These are phyloP conservation scores for Fraxinus angustifolia DNA, from an alignment of 305 asterid species.

Conservation along the genomic window DNA sequence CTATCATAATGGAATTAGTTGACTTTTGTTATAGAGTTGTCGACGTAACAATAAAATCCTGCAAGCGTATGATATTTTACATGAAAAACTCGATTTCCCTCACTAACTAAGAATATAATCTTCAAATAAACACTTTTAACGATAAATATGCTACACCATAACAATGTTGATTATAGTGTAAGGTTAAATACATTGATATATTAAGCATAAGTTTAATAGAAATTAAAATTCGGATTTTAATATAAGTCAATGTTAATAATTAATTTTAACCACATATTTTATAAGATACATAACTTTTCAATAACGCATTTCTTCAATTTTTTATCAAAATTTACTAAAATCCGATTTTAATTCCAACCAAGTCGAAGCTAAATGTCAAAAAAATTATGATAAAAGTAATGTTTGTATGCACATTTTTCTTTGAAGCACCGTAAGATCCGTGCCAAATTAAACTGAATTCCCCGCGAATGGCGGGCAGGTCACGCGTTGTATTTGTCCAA, in stretches of 20 bases:
- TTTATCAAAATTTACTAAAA: too few species aligned
- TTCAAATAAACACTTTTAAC: background rate
- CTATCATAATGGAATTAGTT: background rate
- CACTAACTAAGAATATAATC: background rate
- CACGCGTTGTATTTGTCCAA: background rate
- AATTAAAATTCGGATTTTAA: too few species aligned
- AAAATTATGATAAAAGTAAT: background rate
- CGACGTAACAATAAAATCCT: background rate
- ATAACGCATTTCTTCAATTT: too few species aligned
- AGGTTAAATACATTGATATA: background rate
- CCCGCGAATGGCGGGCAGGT: background rate
- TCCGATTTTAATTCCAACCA: too few species aligned
- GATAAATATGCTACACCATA: background rate
- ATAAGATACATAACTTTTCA: too few species aligned
- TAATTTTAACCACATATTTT: too few species aligned
- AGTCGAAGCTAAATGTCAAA: background rate
- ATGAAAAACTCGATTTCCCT: background rate
- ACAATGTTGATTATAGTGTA: background rate
- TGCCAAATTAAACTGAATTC: background rate
- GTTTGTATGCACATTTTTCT: background rate
- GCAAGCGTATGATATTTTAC: too few species aligned
- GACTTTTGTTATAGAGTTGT: background rate
- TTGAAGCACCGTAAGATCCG: background rate
- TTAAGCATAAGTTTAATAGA: too few species aligned
- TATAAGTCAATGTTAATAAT: too few species aligned